Base-by-base conservation (phyloP, 2,329 filamentous ascomycete species). In the Ophiostoma australiae region DNA sequence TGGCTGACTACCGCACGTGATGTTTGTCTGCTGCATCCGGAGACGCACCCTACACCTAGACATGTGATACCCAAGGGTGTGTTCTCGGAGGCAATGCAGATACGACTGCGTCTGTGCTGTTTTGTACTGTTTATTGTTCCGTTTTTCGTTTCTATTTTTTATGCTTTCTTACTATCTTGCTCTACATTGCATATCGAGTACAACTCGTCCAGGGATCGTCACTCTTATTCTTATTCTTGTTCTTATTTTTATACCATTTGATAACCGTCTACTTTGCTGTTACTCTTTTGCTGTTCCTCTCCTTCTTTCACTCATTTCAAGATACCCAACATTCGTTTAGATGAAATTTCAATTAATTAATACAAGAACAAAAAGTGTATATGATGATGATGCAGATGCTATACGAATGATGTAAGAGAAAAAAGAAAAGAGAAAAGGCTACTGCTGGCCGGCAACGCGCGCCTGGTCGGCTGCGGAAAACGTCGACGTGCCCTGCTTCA, bases 401-500 rank as follows among this genome's bases (percentile, higher is more conserved):
- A 67, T 4, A 20, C 3, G 20, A 48, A 17, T 48, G 41, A 48
- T n/a, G n/a, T n/a, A 3, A 31, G 27, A 31, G 27, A 31, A 31
- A 31, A 1, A 31, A 3, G 3, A 31, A 31, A 31, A 31, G 27
- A 31, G 27, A 31, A 31, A 31, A 58, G 20, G 52, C 41, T 7
- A 13, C 52, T 37, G 20, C 67, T 35, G 39, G 11, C 39, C 72
- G 17, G 78, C 76, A 6, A 80, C 76, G 48, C 77, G 76, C 70
- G 74, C 74, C 76, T 82, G 79, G 61, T 84, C 81, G 69, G 84
- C 85, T 13, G 77, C 75, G 13, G 83, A 82, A 77, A 91, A 92
- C 72, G 89, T 84, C 6, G 80, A 81, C 4, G 85, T 85, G 0
- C 91, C 91, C 76, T 93, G 90, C 80, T 87, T 86, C 74, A 93